phyloP scores from a whole-genome alignment of 139 green algal genomes.

The Yamagishiella unicocca region DNA sequence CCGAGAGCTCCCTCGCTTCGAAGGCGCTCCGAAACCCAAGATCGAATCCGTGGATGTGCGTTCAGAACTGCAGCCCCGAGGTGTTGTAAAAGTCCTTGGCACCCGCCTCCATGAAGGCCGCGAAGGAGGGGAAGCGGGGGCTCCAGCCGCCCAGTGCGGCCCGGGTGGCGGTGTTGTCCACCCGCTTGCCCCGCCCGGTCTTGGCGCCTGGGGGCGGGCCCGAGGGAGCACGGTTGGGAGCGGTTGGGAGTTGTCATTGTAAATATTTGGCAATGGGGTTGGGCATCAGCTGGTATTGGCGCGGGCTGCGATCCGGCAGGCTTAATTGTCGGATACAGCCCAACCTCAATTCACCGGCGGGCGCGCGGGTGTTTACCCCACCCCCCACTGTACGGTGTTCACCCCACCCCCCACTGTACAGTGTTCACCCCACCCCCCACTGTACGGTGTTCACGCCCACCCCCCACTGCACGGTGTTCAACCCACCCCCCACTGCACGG shows the following conservation, averaged over 20 bases:
- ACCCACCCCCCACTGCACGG: too few relatives aligned
- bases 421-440: not conserved
- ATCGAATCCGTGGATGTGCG: not conserved
- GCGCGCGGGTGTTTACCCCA: too few relatives aligned
- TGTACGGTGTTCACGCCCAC: too few relatives aligned
- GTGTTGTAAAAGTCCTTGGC: slow-evolving; percentile 73
- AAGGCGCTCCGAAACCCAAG: too few relatives aligned
- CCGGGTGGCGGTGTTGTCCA: slow-evolving; percentile 77
- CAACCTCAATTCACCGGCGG: too few relatives aligned
- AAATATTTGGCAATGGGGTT: too few relatives aligned
- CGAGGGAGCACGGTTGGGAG: not conserved
- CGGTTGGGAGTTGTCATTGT: not conserved
- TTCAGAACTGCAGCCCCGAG: slow-evolving; percentile 51
- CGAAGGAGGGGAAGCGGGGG: slow-evolving; percentile 79
- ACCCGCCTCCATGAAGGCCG: slow-evolving; percentile 61
- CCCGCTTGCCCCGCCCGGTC: slow-evolving; percentile 72
- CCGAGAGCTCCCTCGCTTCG: too few relatives aligned
- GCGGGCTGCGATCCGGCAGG: too few relatives aligned
- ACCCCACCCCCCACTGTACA: not conserved
- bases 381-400: too few relatives aligned
- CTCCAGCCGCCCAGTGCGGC: slow-evolving; percentile 76
- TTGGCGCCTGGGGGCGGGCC: slow-evolving; percentile 9
- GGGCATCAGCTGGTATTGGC: too few relatives aligned
- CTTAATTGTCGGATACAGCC: too few relatives aligned
- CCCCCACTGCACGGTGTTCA: too few relatives aligned